A percentile compares a stretch with the other conserved stretches of the same genome.
phyloP scores from a whole-genome alignment of 2,329 filamentous ascomycete species.

The Stagonosporopsis chrysanthemi region DNA sequence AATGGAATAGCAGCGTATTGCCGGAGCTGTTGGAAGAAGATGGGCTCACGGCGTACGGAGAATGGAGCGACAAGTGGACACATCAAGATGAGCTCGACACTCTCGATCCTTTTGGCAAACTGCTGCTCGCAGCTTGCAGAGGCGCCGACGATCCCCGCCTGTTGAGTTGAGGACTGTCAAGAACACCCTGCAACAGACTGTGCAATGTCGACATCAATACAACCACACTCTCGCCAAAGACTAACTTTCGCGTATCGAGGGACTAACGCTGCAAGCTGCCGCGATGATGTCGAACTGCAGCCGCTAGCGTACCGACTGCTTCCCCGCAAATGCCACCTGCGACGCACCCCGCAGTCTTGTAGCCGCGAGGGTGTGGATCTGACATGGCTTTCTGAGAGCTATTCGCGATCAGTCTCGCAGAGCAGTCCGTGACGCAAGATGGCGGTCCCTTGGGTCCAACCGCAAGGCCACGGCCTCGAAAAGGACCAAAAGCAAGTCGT shows the following conservation, averaged over 20 bases:
- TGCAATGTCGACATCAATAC: background rate
- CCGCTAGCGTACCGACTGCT: constrained; percentile 8
- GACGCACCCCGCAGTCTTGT: constrained; percentile 1
- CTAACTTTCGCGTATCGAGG: background rate
- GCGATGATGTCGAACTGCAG: constrained; percentile 11
- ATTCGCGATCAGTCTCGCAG: background rate
- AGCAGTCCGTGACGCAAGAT: background rate
- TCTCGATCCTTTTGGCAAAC: constrained; percentile 32
- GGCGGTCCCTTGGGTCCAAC: background rate
- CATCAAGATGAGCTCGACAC: constrained; percentile 13
- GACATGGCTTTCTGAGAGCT: background rate
- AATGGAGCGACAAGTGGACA: constrained; percentile 28
- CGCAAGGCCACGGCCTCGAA: background rate
- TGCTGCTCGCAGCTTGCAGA: constrained; percentile 37
- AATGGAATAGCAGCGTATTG: constrained; percentile 22
- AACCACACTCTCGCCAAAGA: background rate
- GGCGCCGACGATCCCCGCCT: constrained; percentile 32
- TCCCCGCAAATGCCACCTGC: constrained; percentile 9
- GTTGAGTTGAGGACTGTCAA: constrained; percentile 12
- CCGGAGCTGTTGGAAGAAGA: constrained; percentile 16
- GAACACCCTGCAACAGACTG: background rate
- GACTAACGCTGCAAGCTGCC: constrained; percentile 6
- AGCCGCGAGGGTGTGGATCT: background rate
- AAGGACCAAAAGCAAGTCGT: background rate
- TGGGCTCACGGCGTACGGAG: constrained; percentile 34